Base-by-base conservation (phyloP, 2,329 filamentous ascomycete species). In the Sporothrix protearum region DNA sequence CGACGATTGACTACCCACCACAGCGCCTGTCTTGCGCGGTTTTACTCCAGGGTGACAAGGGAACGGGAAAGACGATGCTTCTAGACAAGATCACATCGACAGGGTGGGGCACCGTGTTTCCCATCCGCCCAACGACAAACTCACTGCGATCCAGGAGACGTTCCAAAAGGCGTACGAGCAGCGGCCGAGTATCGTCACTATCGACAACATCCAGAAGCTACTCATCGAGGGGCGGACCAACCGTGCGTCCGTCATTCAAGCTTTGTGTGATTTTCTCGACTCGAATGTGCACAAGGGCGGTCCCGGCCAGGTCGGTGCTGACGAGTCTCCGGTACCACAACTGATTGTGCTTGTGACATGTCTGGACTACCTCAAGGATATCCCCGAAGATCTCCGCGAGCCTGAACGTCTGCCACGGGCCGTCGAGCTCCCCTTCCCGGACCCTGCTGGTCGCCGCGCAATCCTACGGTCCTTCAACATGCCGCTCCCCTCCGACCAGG, bases 61-160 rank as follows among this genome's bases (percentile, higher is more conserved):
- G 95, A 12, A 96, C 92, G 0, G 95, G 95, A 30, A 97, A 97
- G 81, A 91, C 89, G 0, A 85, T 91, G 74, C 83, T 97, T 0
- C 82, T 97, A 0, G 80, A 90, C 19, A 86, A 87, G 42, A 84
- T 97, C 25, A 87, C 89, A 9, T 85, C 83, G 7, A 87, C 89
- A 0, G 86, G 85, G 72, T 97, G 93, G 92, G 88, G 87, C 28
- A 87, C 87, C 53, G 88, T 94, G 0, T 86, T 91, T 75, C 85
- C 83, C 70, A 82, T 94, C 70, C 83, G 86, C 70, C 83, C 7
- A 81, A 84, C 4, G 84, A 87, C 74, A 90, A 89, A 77, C 80
- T 86, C 2, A 77, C 87, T 0, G 84, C 86, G 1, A 85, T 97
- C 57, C 85, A 88, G 63, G 88, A 90, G 61, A 83, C 85, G 0